phyloP scores from a whole-genome alignment of 148 eudicot genomes.

The Tetragonia tetragonoides region DNA sequence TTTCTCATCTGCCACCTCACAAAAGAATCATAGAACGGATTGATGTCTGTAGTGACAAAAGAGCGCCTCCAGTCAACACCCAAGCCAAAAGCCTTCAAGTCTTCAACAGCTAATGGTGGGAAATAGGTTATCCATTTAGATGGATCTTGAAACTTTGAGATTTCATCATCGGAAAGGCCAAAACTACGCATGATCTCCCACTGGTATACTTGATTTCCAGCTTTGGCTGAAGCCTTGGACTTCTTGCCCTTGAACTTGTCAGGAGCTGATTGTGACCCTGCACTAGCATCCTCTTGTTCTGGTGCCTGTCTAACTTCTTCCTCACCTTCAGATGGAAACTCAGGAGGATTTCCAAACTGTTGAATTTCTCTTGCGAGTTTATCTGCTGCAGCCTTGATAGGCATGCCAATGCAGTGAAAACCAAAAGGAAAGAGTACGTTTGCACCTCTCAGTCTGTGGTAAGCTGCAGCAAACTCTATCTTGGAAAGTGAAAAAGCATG shows the following conservation, averaged over 20 bases:
- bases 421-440: constrained; percentile 89
- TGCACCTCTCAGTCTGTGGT: constrained; percentile 79
- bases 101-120: constrained; percentile 79
- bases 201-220: constrained; percentile 69
- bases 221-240: constrained; percentile 74
- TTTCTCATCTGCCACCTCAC: constrained; percentile 89
- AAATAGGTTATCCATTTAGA: constrained; percentile 67
- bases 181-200: constrained; percentile 95
- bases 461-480: constrained; percentile 88
- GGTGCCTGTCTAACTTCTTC: constrained; percentile 35
- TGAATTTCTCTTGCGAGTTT: constrained; percentile 67
- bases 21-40: constrained; percentile 78
- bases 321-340: constrained; percentile 53
- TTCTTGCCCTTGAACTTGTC: constrained; percentile 82
- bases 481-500: constrained; percentile 90
- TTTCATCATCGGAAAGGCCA: constrained; percentile 69
- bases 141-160: constrained; percentile 66
- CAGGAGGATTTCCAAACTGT: constrained; percentile 81
- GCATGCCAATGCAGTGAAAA: constrained; percentile 95
- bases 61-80: constrained; percentile 94
- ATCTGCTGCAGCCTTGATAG: constrained; percentile 93
- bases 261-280: constrained; percentile 43
- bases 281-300: constrained; percentile 39
- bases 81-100: constrained; percentile 81
- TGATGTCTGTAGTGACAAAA: constrained; percentile 77